phyloP scores from a whole-genome alignment of 2,329 filamentous ascomycete genomes.

The Monilinia fructigena region DNA sequence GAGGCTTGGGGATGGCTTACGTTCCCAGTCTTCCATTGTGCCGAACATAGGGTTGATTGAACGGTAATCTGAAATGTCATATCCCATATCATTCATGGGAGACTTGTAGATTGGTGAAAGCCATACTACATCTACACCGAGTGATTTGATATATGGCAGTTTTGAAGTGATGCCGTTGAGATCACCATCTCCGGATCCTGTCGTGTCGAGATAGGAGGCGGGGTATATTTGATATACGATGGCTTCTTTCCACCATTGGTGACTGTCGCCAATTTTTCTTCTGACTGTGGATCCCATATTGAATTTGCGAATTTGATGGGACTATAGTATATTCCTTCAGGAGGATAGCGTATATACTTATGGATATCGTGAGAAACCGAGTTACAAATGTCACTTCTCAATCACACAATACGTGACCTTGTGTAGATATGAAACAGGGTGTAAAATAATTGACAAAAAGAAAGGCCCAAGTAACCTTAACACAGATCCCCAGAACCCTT shows the following conservation, averaged over 20 bases:
- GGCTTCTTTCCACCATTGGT: constrained; percentile 44
- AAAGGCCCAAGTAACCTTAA: no score
- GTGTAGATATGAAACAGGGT: no score
- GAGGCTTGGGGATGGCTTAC: constrained; percentile 18
- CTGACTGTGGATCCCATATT: constrained; percentile 10
- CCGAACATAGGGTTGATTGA: constrained; percentile 66
- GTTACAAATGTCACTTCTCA: no score
- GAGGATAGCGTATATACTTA: no score
- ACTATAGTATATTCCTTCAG: no score
- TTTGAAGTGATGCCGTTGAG: constrained; percentile 62
- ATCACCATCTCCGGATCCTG: constrained; percentile 60
- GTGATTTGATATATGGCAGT: constrained; percentile 57
- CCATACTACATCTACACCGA: constrained; percentile 67
- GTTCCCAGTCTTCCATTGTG: constrained; percentile 64
- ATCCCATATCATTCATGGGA: constrained; percentile 69
- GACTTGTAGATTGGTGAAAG: constrained; percentile 64
- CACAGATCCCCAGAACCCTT: no score
- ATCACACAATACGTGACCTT: neutral
- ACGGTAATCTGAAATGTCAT: constrained; percentile 70
- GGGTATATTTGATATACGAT: constrained; percentile 59
- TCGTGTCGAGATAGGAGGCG: constrained; percentile 56
- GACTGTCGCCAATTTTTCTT: constrained; percentile 18
- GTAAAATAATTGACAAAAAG: no score
- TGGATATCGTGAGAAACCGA: no score
- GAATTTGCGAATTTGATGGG: neutral